Base-by-base conservation (phyloP, 1,139 yeast genomes). In the Ogataea hybrid region DNA sequence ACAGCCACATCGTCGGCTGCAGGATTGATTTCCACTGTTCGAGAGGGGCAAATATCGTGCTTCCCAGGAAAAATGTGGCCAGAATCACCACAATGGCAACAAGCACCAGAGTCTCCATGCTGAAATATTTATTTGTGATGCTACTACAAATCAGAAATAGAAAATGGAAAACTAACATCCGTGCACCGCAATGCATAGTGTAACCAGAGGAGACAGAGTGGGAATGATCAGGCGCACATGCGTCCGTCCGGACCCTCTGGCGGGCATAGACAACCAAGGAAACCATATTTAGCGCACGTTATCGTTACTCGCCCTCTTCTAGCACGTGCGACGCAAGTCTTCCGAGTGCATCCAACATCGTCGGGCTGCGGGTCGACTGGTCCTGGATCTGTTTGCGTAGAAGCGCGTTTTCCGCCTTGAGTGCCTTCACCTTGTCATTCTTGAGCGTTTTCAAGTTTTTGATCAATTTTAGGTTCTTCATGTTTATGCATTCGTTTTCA, bases 1-100 rank as follows among this genome's bases (percentile, higher is more conserved):
- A 86, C 69, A 3, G 95, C 84, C 44, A 78, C 81, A 11, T 65
- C 65, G 17, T 41, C 41, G 15, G 23, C 15, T 7, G n/a, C 37
- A 1, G 44, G 36, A 20, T 46, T 47, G 29, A 48, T 47, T 30
- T 44, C 48, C 16, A 45, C 36, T 9, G 49, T 44, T 14, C 41
- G 28, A 3, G 44, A 15, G 9, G 49, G 1, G 52, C 32, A 21
- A 47, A 40, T 12, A 49, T 16, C 12, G 35, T 23, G 27, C 35
- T 45, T 16, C 43, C 41, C 35, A 47, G 15, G 3, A 45, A n/a
- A 5, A 41, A 38, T 2, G 50, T 39, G 23, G 39, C 44, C 16
- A 47, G 8, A 17, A 49, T 47, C 32, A 41, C 41, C 3, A 36
- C 39, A 22, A 46, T 27, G 3, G 47, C 50, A 17, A 49, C 29